These are phyloP conservation scores for Colletotrichum euphorbiae DNA, from an alignment of 2,329 filamentous ascomycete genomes.

Conservation along the genomic window DNA sequence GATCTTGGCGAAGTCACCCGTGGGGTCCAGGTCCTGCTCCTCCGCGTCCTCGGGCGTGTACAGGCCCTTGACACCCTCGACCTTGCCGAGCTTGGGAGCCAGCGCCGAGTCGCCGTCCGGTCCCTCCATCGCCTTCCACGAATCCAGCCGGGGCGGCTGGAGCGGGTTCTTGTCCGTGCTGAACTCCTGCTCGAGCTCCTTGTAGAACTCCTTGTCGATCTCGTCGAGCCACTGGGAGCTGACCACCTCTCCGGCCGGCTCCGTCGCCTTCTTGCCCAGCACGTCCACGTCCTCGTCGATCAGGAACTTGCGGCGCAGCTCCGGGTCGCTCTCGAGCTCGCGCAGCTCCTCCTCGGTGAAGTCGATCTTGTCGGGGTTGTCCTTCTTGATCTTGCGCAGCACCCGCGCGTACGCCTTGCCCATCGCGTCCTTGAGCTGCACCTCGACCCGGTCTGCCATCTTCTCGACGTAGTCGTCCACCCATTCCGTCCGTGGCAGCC, in stretches of 20 bases:
- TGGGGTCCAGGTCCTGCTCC: constrained; percentile 63
- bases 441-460: constrained; percentile 56
- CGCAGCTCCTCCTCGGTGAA: constrained; percentile 67
- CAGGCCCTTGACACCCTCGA: constrained; percentile 64
- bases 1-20: constrained; percentile 62
- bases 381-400: constrained; percentile 56
- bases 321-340: constrained; percentile 54
- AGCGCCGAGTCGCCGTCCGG: constrained; percentile 55
- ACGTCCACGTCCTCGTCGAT: constrained; percentile 43
- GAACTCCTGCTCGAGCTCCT: constrained; percentile 42
- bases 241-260: constrained; percentile 10
- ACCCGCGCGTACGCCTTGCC: constrained; percentile 55
- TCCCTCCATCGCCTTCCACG: constrained; percentile 46
- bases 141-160: constrained; percentile 50
- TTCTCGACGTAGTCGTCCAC: constrained; percentile 66
- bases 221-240: constrained; percentile 31
- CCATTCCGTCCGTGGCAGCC: constrained; percentile 73
- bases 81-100: constrained; percentile 63
- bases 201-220: constrained; percentile 44
- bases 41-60: constrained; percentile 64
- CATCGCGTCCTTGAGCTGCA: constrained; percentile 57
- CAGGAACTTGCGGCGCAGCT: constrained; percentile 53
- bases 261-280: constrained; percentile 8
- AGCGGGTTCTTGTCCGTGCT: constrained; percentile 45
- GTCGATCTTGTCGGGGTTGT: constrained; percentile 58